Conservation (phyloP, 768 basidiomycete genomes). For the Russula earlei region DNA sequence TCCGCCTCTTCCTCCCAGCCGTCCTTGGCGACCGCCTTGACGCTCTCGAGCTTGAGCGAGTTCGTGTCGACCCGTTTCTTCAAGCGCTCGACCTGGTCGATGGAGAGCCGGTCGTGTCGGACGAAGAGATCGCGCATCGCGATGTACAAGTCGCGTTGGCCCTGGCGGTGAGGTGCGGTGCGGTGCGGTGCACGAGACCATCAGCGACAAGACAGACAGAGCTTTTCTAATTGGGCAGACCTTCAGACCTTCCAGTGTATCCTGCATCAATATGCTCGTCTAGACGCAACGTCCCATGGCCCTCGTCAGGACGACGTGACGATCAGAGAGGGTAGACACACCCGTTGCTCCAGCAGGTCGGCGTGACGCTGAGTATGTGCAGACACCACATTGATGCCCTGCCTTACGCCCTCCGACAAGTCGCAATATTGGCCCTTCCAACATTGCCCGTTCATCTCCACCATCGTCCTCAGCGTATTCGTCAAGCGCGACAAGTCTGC, state of each 20-base stretch:
- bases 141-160: conserved; percentile 77
- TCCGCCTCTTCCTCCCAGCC: conserved; percentile 86
- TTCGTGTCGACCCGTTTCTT: conserved; percentile 77
- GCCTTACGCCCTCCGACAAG: conserved; percentile 65
- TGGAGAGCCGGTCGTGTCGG: conserved; percentile 80
- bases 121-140: conserved; percentile 81
- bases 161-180: conserved; percentile 33
- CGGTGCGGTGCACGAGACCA: not conserved
- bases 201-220: not conserved
- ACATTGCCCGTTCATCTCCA: conserved; percentile 70
- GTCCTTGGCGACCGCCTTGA: conserved; percentile 62
- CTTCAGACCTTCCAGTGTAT: conserved; percentile 71
- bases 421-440: conserved; percentile 82
- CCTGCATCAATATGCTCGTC: conserved; percentile 55
- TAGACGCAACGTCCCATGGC: conserved; percentile 22
- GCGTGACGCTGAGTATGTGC: conserved; percentile 61
- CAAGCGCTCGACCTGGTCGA: conserved; percentile 80
- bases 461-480: conserved; percentile 68
- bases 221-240: conserved; percentile 29
- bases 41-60: conserved; percentile 65
- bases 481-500: conserved; percentile 77
- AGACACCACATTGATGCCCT: conserved; percentile 60
- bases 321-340: conserved; percentile 28
- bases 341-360: conserved; percentile 65
- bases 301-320: not conserved